phyloP scores from a whole-genome alignment of 2,329 filamentous ascomycete species.

The Blastomyces parvus region DNA sequence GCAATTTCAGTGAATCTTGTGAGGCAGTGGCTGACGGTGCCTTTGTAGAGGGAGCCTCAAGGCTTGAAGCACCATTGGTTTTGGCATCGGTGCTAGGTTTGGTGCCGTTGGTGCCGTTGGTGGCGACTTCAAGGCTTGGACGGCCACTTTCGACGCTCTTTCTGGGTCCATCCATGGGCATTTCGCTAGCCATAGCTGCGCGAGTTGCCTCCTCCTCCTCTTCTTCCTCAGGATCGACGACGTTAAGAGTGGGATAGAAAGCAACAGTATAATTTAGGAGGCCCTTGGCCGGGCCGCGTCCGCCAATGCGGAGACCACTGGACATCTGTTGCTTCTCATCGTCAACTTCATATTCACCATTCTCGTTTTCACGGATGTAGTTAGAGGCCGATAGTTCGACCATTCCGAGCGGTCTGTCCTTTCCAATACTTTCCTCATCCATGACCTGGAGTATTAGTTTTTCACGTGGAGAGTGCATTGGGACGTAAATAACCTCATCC shows the following conservation, averaged over 20 bases:
- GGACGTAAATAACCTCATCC: conserved; percentile 92
- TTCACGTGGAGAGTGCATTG: conserved; percentile 75
- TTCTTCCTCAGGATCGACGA: conserved; percentile 72
- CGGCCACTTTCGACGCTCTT: conserved; percentile 16
- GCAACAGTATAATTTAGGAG: conserved; percentile 69
- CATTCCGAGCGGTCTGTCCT: conserved; percentile 77
- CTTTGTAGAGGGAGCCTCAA: conserved; percentile 29
- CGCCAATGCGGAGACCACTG: conserved; percentile 63
- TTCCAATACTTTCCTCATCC: conserved; percentile 88
- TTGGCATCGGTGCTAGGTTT: conserved; percentile 24
- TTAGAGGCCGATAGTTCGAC: conserved; percentile 69
- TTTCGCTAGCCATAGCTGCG: conserved; percentile 20
- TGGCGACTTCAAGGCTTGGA: conserved; percentile 8
- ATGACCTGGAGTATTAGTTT: conserved; percentile 85
- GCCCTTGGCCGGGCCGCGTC: conserved; percentile 67
- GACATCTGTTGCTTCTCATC: conserved; percentile 62
- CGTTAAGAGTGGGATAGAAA: conserved; percentile 82
- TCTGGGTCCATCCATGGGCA: conserved; percentile 16
- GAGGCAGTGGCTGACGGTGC: conserved; percentile 35
- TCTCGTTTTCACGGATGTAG: conserved; percentile 66
- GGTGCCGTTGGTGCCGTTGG: conserved; percentile 17
- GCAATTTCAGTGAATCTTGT: conserved; percentile 38
- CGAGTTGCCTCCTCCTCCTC: conserved; percentile 34
- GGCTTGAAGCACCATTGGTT: conserved; percentile 24
- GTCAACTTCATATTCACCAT: conserved; percentile 69